A percentile compares a stretch with the other conserved stretches of the same genome.
Evolutionary conservation across 768 basidiomycete genomes (phyloP).

Genomic region (Boletus patriciae): DNA sequence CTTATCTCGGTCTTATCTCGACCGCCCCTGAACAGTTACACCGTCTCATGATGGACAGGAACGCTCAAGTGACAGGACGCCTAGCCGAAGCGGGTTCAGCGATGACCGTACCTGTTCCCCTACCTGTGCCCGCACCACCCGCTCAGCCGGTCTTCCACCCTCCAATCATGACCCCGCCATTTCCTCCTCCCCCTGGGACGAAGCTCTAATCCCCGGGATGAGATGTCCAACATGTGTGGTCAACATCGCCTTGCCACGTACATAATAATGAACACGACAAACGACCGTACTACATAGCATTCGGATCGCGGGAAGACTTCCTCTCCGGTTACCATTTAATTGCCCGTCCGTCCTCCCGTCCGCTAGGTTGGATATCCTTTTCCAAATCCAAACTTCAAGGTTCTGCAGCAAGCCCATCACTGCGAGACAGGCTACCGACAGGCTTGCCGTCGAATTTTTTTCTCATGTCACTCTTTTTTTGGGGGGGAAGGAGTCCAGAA

Average conservation of each 20-base stretch:
- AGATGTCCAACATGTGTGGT: constrained; percentile 2
- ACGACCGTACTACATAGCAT: neutral
- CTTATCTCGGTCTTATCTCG: constrained; percentile 17
- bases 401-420: neutral
- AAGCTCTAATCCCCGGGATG: constrained; percentile 24
- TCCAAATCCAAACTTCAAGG: neutral
- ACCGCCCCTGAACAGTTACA: constrained; percentile 46
- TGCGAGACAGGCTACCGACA: neutral
- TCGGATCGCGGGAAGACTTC: constrained; percentile 11
- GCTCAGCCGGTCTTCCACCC: constrained; percentile 27
- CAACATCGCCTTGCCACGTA: constrained; percentile 13
- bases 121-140: constrained; percentile 22
- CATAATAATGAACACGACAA: constrained; percentile 18
- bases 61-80: constrained; percentile 55
- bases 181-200: constrained; percentile 32
- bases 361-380: neutral
- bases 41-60: constrained; percentile 75
- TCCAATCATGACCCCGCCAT: constrained; percentile 33
- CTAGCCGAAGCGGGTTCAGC: constrained; percentile 25
- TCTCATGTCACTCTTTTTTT: constrained; percentile 18
- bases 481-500: neutral
- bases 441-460: neutral
- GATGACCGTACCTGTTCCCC: constrained; percentile 18
- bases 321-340: neutral
- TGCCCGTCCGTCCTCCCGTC: neutral